Evolutionary conservation across 148 eudicot genomes (phyloP).

Genomic region (Dysphania ambrosioides): DNA sequence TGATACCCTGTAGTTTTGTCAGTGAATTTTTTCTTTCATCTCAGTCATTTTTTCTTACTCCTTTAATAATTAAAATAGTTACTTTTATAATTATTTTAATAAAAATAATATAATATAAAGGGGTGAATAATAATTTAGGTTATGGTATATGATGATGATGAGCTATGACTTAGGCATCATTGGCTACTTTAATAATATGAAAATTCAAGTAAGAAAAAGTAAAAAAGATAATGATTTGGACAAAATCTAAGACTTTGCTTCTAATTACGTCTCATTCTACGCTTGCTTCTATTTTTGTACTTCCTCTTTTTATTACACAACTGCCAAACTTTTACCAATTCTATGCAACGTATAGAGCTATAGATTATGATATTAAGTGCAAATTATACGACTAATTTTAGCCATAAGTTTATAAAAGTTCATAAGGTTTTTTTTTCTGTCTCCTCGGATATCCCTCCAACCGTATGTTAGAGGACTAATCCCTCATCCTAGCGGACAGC

Average conservation of each 20-base stretch:
- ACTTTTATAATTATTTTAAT: neutral
- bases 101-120: neutral
- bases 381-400: too few relatives aligned
- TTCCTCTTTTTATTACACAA: neutral
- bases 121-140: slow-evolving; percentile 1
- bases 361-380: too few relatives aligned
- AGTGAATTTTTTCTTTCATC: slow-evolving; percentile 21
- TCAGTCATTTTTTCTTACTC: neutral
- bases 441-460: too few relatives aligned
- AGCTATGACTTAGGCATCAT: slow-evolving; percentile 30
- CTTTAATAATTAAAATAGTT: neutral
- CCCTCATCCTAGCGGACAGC: too few relatives aligned
- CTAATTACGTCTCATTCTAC: slow-evolving; percentile 19
- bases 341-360: too few relatives aligned
- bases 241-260: slow-evolving; percentile 10
- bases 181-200: slow-evolving; percentile 30
- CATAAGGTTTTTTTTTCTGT: too few relatives aligned
- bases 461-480: too few relatives aligned
- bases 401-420: too few relatives aligned
- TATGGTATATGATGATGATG: slow-evolving; percentile 25
- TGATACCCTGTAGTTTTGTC: slow-evolving; percentile 21
- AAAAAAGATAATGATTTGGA: slow-evolving; percentile 17
- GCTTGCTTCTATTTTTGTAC: neutral
- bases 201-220: slow-evolving; percentile 5
- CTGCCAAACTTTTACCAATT: too few relatives aligned